Evolutionary conservation across 441 rosid genomes (phyloP), one percentile per base, ranked within the genome.

Genomic region (Erodium texanum): DNA sequence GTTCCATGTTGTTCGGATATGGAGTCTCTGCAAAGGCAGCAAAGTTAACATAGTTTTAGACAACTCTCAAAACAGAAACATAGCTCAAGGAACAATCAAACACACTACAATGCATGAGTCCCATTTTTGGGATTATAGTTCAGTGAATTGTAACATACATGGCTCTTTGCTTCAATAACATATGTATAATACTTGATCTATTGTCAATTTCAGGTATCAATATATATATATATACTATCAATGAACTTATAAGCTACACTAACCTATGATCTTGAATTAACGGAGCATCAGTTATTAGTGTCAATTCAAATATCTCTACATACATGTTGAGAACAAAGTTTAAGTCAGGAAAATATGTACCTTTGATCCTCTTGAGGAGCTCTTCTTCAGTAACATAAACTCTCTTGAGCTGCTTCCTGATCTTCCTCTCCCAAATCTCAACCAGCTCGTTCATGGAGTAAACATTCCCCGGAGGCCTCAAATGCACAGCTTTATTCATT

Each of bases 371-470:
- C 43, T 5, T 36, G 61, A 82, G 82, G 78, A 84, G 75, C 54
- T 84, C 78, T 24, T 79, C 87, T 74, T 82, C 89, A 36, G 78
- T 34, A 12, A 76, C 58, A 69, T 77, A 77, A 9, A 18, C 65
- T 77, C 70, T 85, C 77, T 72, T 77, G 9, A 87, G 82, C 69
- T 74, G 80, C 74, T 78, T 77, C 68, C 77, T 73, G 6, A 81
- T 80, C 78, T 85, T 83, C 48, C 70, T 72, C 77, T 87, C 89
- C 92, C 92, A 85, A 32, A 79, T 67, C 58, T 72, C 82, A 8
- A 80, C 76, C 65, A 87, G 73, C 75, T 85, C 86, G 38, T 85
- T 82, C 78, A 82, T 77, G 61, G 87, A 85, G 79, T 63, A 73
- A 61, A 81, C 72, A 29, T 85, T 87, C 68, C 85, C 86, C 0